Percentiles rank a stretch among this genome's conserved stretches.
Evolutionary conservation across 495 filamentous ascomycete genomes (phyloP).

Genomic region (Daldinia vernicosa): DNA sequence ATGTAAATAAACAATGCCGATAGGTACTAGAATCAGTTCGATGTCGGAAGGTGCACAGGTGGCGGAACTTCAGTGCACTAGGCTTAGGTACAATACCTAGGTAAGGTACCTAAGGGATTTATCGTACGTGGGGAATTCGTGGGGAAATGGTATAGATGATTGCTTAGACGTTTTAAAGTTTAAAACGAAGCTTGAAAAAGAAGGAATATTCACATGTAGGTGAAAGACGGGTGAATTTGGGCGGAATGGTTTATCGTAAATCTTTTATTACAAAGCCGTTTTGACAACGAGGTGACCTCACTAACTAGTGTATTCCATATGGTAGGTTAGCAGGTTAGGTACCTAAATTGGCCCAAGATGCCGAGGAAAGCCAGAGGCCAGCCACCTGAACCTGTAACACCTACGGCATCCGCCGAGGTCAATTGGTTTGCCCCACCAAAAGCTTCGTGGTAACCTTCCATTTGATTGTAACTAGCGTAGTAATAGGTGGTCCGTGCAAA

Average conservation of each 20-base stretch:
- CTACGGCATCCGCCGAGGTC: slow-evolving; percentile 31
- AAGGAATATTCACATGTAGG: neutral
- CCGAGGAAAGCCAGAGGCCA: slow-evolving; percentile 33
- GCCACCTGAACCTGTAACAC: neutral
- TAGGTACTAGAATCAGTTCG: slow-evolving; percentile 4
- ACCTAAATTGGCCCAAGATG: slow-evolving; percentile 30
- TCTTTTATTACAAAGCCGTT: neutral
- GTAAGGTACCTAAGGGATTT: too few relatives aligned
- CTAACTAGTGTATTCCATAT: too few relatives aligned
- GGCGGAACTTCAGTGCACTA: neutral
- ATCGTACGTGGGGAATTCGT: neutral
- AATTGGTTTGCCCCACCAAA: slow-evolving; percentile 27
- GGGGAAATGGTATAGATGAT: neutral
- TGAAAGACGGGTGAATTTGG: neutral
- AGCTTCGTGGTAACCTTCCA: slow-evolving; percentile 39
- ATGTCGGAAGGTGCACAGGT: slow-evolving; percentile 11
- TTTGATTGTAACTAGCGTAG: slow-evolving; percentile 11
- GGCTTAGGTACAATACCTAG: too few relatives aligned
- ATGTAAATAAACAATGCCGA: neutral
- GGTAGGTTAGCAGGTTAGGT: too few relatives aligned
- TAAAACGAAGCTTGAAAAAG: neutral
- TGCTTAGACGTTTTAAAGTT: neutral
- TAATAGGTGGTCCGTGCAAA: neutral
- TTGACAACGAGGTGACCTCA: neutral
- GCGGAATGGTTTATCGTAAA: neutral